These are phyloP conservation scores for Sporothrix curviconia DNA, from an alignment of 2,329 filamentous ascomycete species.

Conservation along the genomic window DNA sequence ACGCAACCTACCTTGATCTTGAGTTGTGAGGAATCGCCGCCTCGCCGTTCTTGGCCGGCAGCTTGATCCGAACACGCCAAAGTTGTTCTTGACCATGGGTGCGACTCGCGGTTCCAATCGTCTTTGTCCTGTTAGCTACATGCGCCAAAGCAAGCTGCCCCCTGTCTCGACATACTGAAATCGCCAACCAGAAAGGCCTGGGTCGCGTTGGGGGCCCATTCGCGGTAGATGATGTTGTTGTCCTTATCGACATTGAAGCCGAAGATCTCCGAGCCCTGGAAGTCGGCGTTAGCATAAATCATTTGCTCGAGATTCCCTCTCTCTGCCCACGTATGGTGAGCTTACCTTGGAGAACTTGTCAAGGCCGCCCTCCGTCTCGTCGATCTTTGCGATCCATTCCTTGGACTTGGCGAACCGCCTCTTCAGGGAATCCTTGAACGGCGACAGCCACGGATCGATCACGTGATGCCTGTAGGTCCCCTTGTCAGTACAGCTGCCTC, in stretches of 20 bases:
- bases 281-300: neutral
- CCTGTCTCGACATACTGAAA: slow-evolving; percentile 60
- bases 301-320: neutral
- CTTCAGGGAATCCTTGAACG: slow-evolving; percentile 72
- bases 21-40: slow-evolving; percentile 81
- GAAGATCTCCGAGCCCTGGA: slow-evolving; percentile 75
- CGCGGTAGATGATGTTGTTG: slow-evolving; percentile 82
- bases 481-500: neutral
- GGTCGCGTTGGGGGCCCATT: slow-evolving; percentile 91
- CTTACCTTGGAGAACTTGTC: slow-evolving; percentile 82
- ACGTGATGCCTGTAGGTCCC: slow-evolving; percentile 63
- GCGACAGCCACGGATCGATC: slow-evolving; percentile 83
- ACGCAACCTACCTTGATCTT: slow-evolving; percentile 75
- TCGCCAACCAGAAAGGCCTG: slow-evolving; percentile 85
- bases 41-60: slow-evolving; percentile 66
- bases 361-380: slow-evolving; percentile 78
- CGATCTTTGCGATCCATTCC: slow-evolving; percentile 78
- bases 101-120: slow-evolving; percentile 75
- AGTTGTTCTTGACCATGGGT: slow-evolving; percentile 81
- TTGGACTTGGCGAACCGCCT: slow-evolving; percentile 73
- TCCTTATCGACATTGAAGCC: slow-evolving; percentile 77
- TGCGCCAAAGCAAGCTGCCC: neutral
- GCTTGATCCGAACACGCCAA: slow-evolving; percentile 78
- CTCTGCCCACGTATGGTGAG: slow-evolving; percentile 4
- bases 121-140: slow-evolving; percentile 43